phyloP scores from a whole-genome alignment of 2,329 filamentous ascomycete genomes.

The Elsinoe fawcettii region DNA sequence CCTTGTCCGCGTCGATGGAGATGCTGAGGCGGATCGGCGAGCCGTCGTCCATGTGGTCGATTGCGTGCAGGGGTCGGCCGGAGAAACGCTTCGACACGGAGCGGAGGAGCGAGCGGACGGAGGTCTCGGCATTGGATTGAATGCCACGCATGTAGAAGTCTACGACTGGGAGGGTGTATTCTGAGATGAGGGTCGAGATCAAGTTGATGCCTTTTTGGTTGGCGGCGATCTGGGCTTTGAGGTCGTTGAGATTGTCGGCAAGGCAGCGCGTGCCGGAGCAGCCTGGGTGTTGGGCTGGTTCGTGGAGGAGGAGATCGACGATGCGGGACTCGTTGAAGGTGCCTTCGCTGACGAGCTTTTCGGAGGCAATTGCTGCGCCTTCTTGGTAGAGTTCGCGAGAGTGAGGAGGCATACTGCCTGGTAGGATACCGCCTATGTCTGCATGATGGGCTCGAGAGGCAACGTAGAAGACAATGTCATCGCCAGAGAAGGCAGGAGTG shows the following conservation, averaged over 20 bases:
- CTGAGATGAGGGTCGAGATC: constrained; percentile 65
- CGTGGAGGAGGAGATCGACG: constrained; percentile 57
- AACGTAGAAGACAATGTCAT: constrained; percentile 73
- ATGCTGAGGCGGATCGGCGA: constrained; percentile 68
- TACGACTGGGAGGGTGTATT: constrained; percentile 70
- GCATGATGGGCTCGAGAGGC: constrained; percentile 75
- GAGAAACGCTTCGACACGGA: constrained; percentile 61
- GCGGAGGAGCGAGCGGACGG: constrained; percentile 66
- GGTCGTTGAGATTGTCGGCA: constrained; percentile 74
- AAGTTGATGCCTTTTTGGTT: constrained; percentile 79
- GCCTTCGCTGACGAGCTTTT: constrained; percentile 67
- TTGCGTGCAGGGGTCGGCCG: constrained; percentile 57
- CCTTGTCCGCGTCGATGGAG: constrained; percentile 64
- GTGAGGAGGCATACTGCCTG: constrained; percentile 75
- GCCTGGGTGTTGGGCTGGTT: constrained; percentile 66
- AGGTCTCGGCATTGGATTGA: constrained; percentile 69
- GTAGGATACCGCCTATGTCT: constrained; percentile 75
- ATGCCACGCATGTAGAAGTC: constrained; percentile 80
- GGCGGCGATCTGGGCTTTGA: constrained; percentile 79
- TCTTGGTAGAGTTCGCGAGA: constrained; percentile 54
- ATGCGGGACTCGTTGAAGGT: constrained; percentile 72
- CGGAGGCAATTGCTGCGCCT: constrained; percentile 48
- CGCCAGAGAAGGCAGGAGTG: constrained; percentile 68
- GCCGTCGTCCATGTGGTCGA: constrained; percentile 84
- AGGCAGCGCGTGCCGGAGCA: constrained; percentile 73